Percentiles rank a stretch among this genome's conserved stretches.
phyloP scores from a whole-genome alignment of 352 stramenopile genomes.

The Pythium chondricola region DNA sequence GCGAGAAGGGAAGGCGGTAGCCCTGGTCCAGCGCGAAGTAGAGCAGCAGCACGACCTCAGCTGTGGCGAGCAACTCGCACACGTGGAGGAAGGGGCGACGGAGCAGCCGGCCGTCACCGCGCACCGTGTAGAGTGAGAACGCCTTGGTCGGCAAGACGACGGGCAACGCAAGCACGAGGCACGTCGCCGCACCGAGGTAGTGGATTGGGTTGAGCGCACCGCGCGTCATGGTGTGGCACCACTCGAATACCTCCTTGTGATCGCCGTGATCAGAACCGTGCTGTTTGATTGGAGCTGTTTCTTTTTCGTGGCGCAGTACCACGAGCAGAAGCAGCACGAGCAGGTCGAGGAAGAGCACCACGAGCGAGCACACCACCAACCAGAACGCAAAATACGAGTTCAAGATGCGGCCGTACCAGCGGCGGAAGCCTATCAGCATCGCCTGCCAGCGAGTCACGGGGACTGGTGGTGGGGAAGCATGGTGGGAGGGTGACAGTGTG shows the following conservation, averaged over 20 bases:
- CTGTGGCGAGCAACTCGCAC: conserved; percentile 54
- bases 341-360: conserved; percentile 36
- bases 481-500: too few species aligned
- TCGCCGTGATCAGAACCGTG: too few species aligned
- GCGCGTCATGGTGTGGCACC: neutral
- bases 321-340: conserved; percentile 30
- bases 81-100: conserved; percentile 59
- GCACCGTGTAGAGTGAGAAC: conserved; percentile 45
- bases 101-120: conserved; percentile 45
- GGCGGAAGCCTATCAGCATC: conserved; percentile 5
- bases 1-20: conserved; percentile 35
- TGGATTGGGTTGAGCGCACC: neutral
- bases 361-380: conserved; percentile 53
- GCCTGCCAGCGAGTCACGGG: too few species aligned
- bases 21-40: conserved; percentile 43
- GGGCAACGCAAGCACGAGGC: conserved; percentile 42
- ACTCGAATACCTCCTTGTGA: neutral
- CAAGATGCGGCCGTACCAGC: conserved; percentile 25
- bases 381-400: conserved; percentile 74
- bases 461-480: too few species aligned
- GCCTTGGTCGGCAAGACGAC: conserved; percentile 44
- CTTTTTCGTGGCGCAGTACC: conserved; percentile 13
- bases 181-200: conserved; percentile 8
- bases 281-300: too few species aligned
- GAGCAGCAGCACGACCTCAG: conserved; percentile 51